Evolutionary conservation across 805 yeast species (phyloP).

Genomic region (Blastobotrys mokoenaii): DNA sequence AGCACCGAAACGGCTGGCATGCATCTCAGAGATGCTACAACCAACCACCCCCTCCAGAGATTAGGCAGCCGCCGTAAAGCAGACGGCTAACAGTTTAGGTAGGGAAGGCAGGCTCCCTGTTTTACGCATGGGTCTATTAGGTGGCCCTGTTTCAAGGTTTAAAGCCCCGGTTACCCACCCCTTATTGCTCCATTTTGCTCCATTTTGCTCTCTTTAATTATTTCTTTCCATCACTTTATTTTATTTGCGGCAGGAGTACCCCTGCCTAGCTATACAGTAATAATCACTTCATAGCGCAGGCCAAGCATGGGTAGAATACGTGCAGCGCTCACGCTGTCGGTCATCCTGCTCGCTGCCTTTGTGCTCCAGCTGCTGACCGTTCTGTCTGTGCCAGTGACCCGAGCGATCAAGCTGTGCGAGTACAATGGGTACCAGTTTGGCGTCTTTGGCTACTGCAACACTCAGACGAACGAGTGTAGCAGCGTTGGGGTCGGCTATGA

Average conservation of each 20-base stretch:
- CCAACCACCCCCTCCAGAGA: too few species aligned
- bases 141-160: neutral
- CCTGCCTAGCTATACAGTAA: neutral
- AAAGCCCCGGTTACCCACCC: neutral
- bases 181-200: neutral
- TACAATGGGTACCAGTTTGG: conserved; percentile 50
- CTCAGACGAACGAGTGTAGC: conserved; percentile 32
- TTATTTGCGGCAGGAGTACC: neutral
- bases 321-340: conserved; percentile 30
- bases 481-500: conserved; percentile 37
- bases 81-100: too few species aligned
- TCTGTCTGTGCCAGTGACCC: conserved; percentile 52
- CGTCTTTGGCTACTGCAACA: conserved; percentile 58
- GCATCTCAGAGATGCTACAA: too few species aligned
- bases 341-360: conserved; percentile 41
- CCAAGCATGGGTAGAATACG: conserved; percentile 19
- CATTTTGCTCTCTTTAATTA: neutral
- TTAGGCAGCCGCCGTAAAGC: too few species aligned
- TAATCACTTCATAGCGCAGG: neutral
- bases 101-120: too few species aligned
- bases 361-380: conserved; percentile 53
- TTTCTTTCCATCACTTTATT: neutral
- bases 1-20: too few species aligned
- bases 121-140: too few species aligned
- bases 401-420: conserved; percentile 39